phyloP scores from a whole-genome alignment of 352 stramenopile genomes.

The Thraustochytrium striatum region DNA sequence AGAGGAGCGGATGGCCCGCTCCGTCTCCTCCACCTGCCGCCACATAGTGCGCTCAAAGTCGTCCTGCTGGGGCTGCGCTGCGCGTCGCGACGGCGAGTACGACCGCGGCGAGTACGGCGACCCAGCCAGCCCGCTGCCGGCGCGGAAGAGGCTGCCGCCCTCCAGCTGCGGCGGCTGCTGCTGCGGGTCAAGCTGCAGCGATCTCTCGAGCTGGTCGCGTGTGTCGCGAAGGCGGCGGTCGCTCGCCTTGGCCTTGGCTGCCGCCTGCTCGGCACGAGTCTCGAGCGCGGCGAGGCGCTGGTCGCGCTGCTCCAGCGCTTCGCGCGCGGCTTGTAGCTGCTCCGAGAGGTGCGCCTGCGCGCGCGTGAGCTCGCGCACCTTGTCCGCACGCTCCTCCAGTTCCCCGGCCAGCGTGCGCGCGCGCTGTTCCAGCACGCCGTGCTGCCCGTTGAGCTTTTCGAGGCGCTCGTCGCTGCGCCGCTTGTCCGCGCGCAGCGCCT shows the following conservation, averaged over 20 bases:
- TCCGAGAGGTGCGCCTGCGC: not conserved
- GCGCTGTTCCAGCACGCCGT: not conserved
- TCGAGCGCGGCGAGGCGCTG: slow-evolving; percentile 11
- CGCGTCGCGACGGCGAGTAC: not conserved
- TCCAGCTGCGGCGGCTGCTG: no score
- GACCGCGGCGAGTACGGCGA: not conserved
- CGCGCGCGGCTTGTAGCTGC: not conserved
- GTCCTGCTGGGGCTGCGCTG: no score
- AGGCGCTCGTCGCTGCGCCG: not conserved
- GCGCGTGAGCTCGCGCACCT: not conserved
- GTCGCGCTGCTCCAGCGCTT: slow-evolving; percentile 8
- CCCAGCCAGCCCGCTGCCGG: no score
- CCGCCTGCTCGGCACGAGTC: not conserved
- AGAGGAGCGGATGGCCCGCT: slow-evolving; percentile 15
- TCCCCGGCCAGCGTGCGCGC: slow-evolving; percentile 26
- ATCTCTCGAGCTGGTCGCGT: not conserved
- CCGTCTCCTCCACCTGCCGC: slow-evolving; percentile 33
- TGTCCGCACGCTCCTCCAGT: slow-evolving; percentile 2
- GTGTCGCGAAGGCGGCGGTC: slow-evolving; percentile 11
- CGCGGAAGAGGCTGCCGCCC: no score
- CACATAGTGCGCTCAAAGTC: slow-evolving; percentile 34
- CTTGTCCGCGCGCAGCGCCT: slow-evolving; percentile 18
- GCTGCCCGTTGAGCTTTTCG: slow-evolving; percentile 17
- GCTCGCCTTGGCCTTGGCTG: not conserved
- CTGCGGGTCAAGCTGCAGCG: not conserved